Evolutionary conservation across 2,329 filamentous ascomycete genomes (phyloP).

Genomic region (Aureobasidium subglaciale): DNA sequence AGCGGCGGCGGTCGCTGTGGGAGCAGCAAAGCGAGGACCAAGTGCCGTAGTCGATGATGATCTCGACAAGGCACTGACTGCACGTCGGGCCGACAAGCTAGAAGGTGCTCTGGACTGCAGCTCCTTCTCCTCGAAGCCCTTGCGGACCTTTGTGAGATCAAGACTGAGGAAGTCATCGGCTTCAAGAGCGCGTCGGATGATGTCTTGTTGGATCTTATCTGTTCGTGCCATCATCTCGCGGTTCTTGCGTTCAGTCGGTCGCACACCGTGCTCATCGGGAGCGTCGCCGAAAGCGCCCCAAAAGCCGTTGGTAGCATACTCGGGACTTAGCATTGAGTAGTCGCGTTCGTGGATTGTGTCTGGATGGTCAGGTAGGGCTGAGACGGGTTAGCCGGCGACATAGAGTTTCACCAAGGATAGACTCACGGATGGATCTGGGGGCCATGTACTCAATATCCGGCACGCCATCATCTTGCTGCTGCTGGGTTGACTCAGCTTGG

Average conservation of each 20-base stretch:
- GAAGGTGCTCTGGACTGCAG: conserved; percentile 30
- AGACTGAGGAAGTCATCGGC: conserved; percentile 25
- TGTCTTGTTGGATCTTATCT: conserved; percentile 23
- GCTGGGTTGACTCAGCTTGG: conserved; percentile 43
- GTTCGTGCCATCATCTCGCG: conserved; percentile 13
- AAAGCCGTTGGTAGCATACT: conserved; percentile 47
- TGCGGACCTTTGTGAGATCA: conserved; percentile 22
- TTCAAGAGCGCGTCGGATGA: conserved; percentile 27
- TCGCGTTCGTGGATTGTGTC: conserved; percentile 21
- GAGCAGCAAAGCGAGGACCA: conserved; percentile 28
- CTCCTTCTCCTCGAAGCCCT: conserved; percentile 19
- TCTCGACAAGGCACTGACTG: conserved; percentile 37
- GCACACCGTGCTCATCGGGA: conserved; percentile 54
- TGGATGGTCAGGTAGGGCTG: conserved; percentile 27
- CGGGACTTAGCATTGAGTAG: conserved; percentile 41
- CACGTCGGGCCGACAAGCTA: conserved; percentile 47
- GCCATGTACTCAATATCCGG: conserved; percentile 88
- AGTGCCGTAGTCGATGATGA: conserved; percentile 19
- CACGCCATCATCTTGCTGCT: conserved; percentile 43
- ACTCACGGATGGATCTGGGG: conserved; percentile 53
- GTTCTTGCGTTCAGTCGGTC: conserved; percentile 13
- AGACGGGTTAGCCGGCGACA: not conserved
- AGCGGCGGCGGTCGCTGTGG: conserved; percentile 35
- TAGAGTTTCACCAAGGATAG: not conserved
- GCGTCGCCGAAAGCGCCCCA: conserved; percentile 45